phyloP scores from a whole-genome alignment of 2,329 filamentous ascomycete species.

The Fusarium algeriense region DNA sequence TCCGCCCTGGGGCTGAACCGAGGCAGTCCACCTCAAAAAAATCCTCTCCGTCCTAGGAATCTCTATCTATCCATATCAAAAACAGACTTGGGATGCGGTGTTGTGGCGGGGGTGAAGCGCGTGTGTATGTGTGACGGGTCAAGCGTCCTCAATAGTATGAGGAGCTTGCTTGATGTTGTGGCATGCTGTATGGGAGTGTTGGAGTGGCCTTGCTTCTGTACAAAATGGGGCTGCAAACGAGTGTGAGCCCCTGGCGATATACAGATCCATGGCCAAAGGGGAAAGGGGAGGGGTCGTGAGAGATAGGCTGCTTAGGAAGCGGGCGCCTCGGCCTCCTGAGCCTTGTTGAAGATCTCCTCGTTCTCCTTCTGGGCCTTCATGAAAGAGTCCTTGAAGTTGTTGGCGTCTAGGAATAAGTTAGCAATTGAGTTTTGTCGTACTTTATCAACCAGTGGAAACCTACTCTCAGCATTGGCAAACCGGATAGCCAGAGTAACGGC shows the following conservation, averaged over 20 bases:
- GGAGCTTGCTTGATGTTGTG: conserved; percentile 40
- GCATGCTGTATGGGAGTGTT: conserved; percentile 36
- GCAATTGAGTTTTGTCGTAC: neutral
- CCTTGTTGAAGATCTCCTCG: conserved; percentile 81
- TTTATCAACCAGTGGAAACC: conserved; percentile 53
- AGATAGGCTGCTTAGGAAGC: conserved; percentile 39
- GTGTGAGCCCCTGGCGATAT: conserved; percentile 17
- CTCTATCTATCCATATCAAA: conserved; percentile 41
- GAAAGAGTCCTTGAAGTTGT: conserved; percentile 97
- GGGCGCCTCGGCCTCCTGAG: conserved; percentile 46
- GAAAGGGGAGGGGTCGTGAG: conserved; percentile 20
- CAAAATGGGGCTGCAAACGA: conserved; percentile 27
- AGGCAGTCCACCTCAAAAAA: conserved; percentile 32
- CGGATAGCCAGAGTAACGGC: conserved; percentile 95
- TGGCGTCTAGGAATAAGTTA: conserved; percentile 77
- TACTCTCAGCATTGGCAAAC: conserved; percentile 97
- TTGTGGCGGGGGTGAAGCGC: conserved; percentile 35
- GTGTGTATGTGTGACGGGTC: conserved; percentile 23
- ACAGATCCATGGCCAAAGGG: conserved; percentile 29
- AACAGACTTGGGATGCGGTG: conserved; percentile 35
- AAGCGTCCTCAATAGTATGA: conserved; percentile 29
- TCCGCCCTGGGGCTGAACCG: conserved; percentile 33
- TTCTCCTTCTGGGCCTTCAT: conserved; percentile 98
- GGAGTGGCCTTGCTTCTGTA: conserved; percentile 24
- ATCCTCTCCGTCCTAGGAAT: conserved; percentile 34